Evolutionary conservation across 768 basidiomycete genomes (phyloP).

Genomic region (Glaciozyma antarctica): DNA sequence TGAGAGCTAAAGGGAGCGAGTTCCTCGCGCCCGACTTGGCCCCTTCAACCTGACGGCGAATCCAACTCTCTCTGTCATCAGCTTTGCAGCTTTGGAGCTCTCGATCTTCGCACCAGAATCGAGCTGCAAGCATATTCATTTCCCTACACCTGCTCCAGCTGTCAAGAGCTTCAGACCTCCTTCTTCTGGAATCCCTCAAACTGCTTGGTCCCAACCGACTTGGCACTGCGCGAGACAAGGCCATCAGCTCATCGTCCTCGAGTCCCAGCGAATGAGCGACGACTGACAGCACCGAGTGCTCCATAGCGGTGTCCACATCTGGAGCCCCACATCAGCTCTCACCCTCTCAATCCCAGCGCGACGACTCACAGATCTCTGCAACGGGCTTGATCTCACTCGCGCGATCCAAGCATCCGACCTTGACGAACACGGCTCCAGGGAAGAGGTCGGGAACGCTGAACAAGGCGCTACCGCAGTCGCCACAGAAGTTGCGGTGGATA

Average conservation of each 20-base stretch:
- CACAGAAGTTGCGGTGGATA: conserved; percentile 16
- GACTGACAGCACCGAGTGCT: not conserved
- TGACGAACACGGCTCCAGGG: conserved; percentile 7
- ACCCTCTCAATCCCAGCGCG: no score
- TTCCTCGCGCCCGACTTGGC: no score
- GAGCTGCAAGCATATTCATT: not conserved
- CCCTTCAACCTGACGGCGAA: no score
- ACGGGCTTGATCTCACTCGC: not conserved
- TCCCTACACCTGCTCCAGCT: not conserved
- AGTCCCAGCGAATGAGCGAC: no score
- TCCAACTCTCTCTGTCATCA: no score
- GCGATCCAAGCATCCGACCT: not conserved
- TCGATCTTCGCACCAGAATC: no score
- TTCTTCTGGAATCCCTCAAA: not conserved
- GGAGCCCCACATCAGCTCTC: not conserved
- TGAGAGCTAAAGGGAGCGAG: no score
- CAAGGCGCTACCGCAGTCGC: conserved; percentile 13
- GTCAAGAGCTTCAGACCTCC: not conserved
- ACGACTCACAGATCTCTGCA: not conserved
- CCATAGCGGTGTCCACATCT: not conserved
- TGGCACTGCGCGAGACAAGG: not conserved
- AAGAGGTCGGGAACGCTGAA: conserved; percentile 3
- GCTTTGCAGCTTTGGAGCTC: no score
- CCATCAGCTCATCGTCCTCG: not conserved
- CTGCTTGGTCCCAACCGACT: not conserved